These are phyloP conservation scores for Mycena polygramma DNA, from an alignment of 768 basidiomycete genomes.

Conservation along the genomic window DNA sequence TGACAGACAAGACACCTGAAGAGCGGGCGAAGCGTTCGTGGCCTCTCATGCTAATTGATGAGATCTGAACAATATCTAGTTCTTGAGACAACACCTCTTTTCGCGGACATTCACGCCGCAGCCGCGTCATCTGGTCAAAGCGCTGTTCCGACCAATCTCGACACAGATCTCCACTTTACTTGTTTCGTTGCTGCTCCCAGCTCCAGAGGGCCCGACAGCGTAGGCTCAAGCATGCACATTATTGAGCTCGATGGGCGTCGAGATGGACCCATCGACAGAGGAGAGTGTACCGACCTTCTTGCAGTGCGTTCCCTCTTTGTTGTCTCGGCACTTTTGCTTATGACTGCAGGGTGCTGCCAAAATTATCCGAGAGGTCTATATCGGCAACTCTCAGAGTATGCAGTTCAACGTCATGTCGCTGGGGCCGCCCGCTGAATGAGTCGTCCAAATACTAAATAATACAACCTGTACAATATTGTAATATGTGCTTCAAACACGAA, in stretches of 20 bases:
- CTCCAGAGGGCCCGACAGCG: conserved; percentile 36
- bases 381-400: conserved; percentile 65
- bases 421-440: conserved; percentile 37
- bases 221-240: conserved; percentile 59
- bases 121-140: conserved; percentile 81
- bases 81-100: conserved; percentile 82
- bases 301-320: conserved; percentile 49
- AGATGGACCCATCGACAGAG: conserved; percentile 84
- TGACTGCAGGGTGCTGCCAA: conserved; percentile 70
- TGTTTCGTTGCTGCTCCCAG: conserved; percentile 83
- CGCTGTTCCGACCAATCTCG: conserved; percentile 68
- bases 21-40: conserved; percentile 71
- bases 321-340: not conserved
- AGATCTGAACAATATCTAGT: conserved; percentile 40
- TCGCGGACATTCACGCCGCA: conserved; percentile 81
- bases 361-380: conserved; percentile 70
- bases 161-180: conserved; percentile 89
- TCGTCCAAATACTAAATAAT: not conserved
- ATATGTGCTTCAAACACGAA: conserved; percentile 53
- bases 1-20: conserved; percentile 72
- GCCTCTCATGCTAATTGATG: not conserved
- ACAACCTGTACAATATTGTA: conserved; percentile 22
- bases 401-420: conserved; percentile 81
- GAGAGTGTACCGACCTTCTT: conserved; percentile 70
- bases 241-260: conserved; percentile 90